Base-by-base conservation (phyloP, 345 rosid genomes). In the Barbarea vulgaris region DNA sequence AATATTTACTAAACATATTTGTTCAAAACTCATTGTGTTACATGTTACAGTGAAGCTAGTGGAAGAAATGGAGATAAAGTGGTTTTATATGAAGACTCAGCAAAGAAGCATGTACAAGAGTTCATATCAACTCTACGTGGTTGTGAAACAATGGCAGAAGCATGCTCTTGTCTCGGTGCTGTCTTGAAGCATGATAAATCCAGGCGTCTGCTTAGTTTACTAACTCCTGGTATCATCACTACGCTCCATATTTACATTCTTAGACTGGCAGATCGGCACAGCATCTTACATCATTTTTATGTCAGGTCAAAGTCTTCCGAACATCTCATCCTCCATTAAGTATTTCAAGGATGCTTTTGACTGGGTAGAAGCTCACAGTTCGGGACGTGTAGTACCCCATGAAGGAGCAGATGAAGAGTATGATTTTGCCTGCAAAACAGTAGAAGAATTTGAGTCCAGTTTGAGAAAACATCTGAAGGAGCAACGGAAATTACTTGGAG, bases 21-120 rank as follows among this genome's bases (percentile, higher is more conserved):
- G 61, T 39, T 41, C 58, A 64, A 11, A 9, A 31, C 31, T 74
- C 67, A 24, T 25, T 61, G 75, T 55, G 64, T 42, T 56, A 25
- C 30, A 52, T 75, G 74, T 71, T 41, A 52, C 87, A 95, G 98
- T 76, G 93, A 89, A 88, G 96, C 90, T 67, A 85, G 81, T 81
- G 99, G 99, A 80, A 87, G 99, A 84, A 90, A 90, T 78, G 87
- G 97, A 51, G 84, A 82, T 69, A 90, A 90, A 81, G 97, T 95
- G 46, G 82, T 85, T 81, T 73, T 95, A 33, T 90, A 95, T 52
- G 99, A 95, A 79, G 99, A 95, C 85, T 88, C 93, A 8, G 79
- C 97, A 52, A 95, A 92, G 84, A 90, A 88, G 80, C 88, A 83
- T 84, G 93, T 95, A 69, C 93, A 90, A 76, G 96, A 90, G 71